Base-by-base conservation (phyloP, 1,284 basidiomycete genomes). In the Cryptococcus wingfieldii region DNA sequence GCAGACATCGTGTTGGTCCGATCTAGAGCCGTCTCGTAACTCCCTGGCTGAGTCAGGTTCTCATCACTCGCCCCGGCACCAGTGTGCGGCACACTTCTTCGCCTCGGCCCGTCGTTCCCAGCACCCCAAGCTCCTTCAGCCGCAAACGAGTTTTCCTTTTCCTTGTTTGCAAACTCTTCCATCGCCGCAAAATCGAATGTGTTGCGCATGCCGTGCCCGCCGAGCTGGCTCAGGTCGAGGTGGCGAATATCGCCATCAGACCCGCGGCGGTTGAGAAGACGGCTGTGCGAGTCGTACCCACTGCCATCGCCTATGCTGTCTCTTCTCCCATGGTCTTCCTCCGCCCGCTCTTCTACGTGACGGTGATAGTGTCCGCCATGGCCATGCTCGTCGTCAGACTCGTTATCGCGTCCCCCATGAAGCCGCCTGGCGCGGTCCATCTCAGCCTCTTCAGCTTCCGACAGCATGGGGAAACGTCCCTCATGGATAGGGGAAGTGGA, bases 171-270 rank as follows among this genome's bases (percentile, higher is more conserved):
- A 74, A 87, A 96, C 14, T 84, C 82, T 68, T 96, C 93, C 82
- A 96, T 86, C 0, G 78, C 80, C 0, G 73, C 68, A 71, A 94
- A 96, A 71, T 93, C 85, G 71, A 91, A 95, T 14, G 80, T 77
- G 23, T 70, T 66, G 48, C 59, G 50, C 44, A 62, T 50, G 12
- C 64, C 62, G 62, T 59, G 62, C 27, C 64, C 60, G 38, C 64
- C 64, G 16, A 59, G 47, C 14, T 51, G 53, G 43, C 50, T 47
- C 16, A 60, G 31, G 38, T 62, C 56, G 6, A 45, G 38, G 47
- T 55, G 34, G 16, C 37, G 47, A 14, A 58, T 55, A 38, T 62
- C 58, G 18, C 57, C 49, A 42, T 58, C 60, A 28, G 58, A 60
- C 7, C 57, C 60, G 23, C 60, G 47, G 19, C 58, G 54, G 13